phyloP scores from a whole-genome alignment of 2,329 filamentous ascomycete genomes.

The Thelonectria olida region DNA sequence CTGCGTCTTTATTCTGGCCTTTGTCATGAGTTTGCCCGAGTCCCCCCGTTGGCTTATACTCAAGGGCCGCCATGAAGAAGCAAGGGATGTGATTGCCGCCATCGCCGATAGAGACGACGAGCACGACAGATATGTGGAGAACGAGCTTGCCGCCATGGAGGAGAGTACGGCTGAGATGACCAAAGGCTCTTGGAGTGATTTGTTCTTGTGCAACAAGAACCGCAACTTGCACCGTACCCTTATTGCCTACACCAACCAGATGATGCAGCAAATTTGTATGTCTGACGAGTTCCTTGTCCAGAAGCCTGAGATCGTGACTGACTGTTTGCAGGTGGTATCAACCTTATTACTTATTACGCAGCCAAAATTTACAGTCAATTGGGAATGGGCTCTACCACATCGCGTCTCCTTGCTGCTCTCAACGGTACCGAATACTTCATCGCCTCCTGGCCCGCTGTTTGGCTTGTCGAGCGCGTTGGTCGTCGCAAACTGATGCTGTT shows the following conservation, averaged over 20 bases:
- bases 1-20: conserved; percentile 64
- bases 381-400: conserved; percentile 61
- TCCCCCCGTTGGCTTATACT: conserved; percentile 60
- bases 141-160: conserved; percentile 68
- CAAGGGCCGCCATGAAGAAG: conserved; percentile 58
- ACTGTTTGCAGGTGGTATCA: conserved; percentile 61
- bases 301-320: conserved; percentile 10
- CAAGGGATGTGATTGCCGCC: conserved; percentile 56
- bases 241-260: conserved; percentile 69
- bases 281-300: neutral
- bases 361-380: conserved; percentile 66
- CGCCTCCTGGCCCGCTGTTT: conserved; percentile 68
- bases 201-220: conserved; percentile 67
- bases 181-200: conserved; percentile 66
- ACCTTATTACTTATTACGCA: conserved; percentile 71
- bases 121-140: conserved; percentile 63
- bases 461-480: conserved; percentile 72
- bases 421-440: conserved; percentile 64
- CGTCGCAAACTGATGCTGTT: conserved; percentile 78
- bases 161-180: conserved; percentile 75
- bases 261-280: conserved; percentile 65
- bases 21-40: conserved; percentile 64
- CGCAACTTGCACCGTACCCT: conserved; percentile 66
- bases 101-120: conserved; percentile 64
- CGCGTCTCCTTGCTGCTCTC: conserved; percentile 63